Evolutionary conservation across 441 rosid genomes (phyloP).

Genomic region (Euphorbia corollata): DNA sequence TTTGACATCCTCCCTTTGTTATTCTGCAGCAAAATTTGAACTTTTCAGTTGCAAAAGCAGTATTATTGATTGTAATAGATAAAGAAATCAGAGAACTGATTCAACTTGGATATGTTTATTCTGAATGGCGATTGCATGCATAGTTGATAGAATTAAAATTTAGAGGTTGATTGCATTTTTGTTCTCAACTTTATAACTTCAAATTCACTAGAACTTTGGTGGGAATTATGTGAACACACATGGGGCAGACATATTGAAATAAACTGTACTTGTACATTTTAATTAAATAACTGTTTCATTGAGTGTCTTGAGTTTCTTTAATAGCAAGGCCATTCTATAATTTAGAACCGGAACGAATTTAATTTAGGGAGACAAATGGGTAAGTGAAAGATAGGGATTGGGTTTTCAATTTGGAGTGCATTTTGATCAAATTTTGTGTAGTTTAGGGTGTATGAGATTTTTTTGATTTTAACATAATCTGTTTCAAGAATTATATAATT

Average conservation of each 20-base stretch:
- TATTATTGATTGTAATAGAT: background rate
- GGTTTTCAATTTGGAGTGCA: background rate
- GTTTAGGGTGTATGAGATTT: background rate
- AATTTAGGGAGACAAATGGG: background rate
- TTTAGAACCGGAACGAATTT: no score
- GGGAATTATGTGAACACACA: background rate
- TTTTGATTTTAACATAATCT: background rate
- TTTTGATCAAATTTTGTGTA: background rate
- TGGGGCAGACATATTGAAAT: background rate
- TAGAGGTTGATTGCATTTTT: background rate
- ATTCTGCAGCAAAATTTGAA: background rate
- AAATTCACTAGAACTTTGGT: background rate
- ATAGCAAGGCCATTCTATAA: background rate
- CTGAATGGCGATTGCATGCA: background rate
- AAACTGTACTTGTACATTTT: background rate
- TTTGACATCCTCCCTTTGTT: background rate
- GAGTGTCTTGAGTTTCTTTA: background rate
- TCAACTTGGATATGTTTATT: background rate
- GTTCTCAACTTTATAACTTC: background rate
- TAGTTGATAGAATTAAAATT: background rate
- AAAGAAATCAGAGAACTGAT: background rate
- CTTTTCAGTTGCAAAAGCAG: background rate
- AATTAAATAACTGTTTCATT: no score
- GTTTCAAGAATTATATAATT: background rate
- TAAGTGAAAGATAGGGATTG: background rate